Percentiles rank a stretch among this genome's conserved stretches.
phyloP scores from a whole-genome alignment of 192 early-diverging fungal genomes.

The Umbelopsis vinacea region DNA sequence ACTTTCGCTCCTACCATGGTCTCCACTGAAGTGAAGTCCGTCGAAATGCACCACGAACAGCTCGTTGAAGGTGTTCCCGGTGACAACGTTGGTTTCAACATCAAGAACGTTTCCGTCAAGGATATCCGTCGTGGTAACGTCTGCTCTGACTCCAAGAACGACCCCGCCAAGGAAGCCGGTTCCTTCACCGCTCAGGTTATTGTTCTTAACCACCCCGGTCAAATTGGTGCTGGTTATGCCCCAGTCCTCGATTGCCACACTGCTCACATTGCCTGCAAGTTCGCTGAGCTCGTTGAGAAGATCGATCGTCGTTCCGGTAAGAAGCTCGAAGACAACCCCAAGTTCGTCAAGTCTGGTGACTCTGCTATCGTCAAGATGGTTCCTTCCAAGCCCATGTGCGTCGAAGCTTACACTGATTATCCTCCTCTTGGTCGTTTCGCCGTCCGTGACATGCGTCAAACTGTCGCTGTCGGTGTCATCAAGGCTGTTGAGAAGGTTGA shows the following conservation, averaged over 20 bases:
- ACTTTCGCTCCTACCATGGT: too few species aligned
- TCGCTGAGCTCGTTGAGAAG: slow-evolving; percentile 90
- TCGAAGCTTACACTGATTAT: slow-evolving; percentile 91
- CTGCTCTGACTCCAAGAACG: too few species aligned
- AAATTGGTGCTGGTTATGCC: slow-evolving; percentile 91
- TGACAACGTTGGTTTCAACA: too few species aligned
- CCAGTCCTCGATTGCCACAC: slow-evolving; percentile 96
- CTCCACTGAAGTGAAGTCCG: too few species aligned
- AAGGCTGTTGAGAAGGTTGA: slow-evolving; percentile 87
- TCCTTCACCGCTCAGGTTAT: too few species aligned
- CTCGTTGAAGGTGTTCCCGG: too few species aligned
- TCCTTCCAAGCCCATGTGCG: slow-evolving; percentile 96
- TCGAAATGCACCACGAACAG: too few species aligned
- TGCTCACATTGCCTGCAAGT: slow-evolving; percentile 96
- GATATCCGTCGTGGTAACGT: too few species aligned
- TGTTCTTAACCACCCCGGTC: slow-evolving; percentile 95
- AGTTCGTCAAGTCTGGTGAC: slow-evolving; percentile 96
- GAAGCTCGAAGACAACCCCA: slow-evolving; percentile 89
- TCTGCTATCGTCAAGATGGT: slow-evolving; percentile 94
- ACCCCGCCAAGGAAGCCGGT: too few species aligned
- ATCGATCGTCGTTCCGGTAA: slow-evolving; percentile 95
- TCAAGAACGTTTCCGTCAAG: too few species aligned
- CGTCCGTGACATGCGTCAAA: slow-evolving; percentile 97
- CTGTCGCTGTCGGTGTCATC: slow-evolving; percentile 96
- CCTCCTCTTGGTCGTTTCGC: slow-evolving; percentile 96